Percentiles rank a stretch among this genome's conserved stretches.
Conservation (phyloP, 345 rosid species). For the Mercurialis annua region DNA sequence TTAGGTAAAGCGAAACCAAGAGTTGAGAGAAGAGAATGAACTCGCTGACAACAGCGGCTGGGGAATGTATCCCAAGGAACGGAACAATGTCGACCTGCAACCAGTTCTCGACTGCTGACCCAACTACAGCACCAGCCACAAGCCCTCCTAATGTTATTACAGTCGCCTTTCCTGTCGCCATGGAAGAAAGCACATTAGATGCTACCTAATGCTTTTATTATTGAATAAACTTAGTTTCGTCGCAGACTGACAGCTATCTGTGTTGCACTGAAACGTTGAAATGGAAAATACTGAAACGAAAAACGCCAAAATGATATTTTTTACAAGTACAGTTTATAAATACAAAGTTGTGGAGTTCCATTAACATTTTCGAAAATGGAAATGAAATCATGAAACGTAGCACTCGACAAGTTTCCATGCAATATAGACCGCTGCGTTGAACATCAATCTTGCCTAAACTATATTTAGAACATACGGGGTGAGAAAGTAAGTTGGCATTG, state of each 20-base stretch:
- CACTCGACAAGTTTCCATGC: conserved; percentile 1
- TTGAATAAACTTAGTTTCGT: too few species aligned
- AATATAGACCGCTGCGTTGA: background rate
- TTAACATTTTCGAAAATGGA: too few species aligned
- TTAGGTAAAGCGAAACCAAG: conserved; percentile 72
- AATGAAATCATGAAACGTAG: too few species aligned
- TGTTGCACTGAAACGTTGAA: too few species aligned
- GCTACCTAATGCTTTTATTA: background rate
- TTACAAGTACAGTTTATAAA: too few species aligned
- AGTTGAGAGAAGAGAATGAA: conserved; percentile 80
- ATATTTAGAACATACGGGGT: too few species aligned
- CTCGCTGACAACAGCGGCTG: conserved; percentile 81
- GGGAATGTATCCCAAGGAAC: conserved; percentile 75
- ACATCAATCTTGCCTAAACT: background rate
- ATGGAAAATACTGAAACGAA: too few species aligned
- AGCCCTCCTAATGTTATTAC: conserved; percentile 80
- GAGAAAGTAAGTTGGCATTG: background rate
- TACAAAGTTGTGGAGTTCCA: too few species aligned
- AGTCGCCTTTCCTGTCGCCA: conserved; percentile 78
- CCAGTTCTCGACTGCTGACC: conserved; percentile 88
- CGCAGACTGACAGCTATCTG: too few species aligned
- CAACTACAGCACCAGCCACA: conserved; percentile 92
- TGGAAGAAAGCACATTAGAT: background rate
- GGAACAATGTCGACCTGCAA: conserved; percentile 95
- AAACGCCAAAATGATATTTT: too few species aligned